These are phyloP conservation scores for Trichoderma hamatum DNA, from an alignment of 2,329 filamentous ascomycete species.

Conservation along the genomic window DNA sequence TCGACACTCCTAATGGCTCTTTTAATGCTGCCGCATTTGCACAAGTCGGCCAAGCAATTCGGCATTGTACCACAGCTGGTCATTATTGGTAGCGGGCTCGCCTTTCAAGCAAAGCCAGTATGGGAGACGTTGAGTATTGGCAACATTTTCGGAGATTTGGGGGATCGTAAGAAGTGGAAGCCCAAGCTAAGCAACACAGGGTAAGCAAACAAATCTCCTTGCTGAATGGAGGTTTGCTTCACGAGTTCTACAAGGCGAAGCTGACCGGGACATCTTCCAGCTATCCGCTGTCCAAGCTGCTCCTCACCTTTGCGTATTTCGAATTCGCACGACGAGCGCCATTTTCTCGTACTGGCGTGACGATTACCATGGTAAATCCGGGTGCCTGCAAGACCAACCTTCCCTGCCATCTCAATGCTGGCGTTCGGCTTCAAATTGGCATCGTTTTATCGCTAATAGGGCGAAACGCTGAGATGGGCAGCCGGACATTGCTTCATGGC, in stretches of 20 bases:
- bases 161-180: neutral
- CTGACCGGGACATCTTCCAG: neutral
- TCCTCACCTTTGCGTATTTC: constrained; percentile 34
- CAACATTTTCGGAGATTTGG: neutral
- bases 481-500: constrained; percentile 36
- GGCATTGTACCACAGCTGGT: constrained; percentile 43
- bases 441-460: constrained; percentile 13
- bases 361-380: constrained; percentile 38
- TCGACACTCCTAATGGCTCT: constrained; percentile 50
- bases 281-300: constrained; percentile 37
- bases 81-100: constrained; percentile 36
- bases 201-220: neutral
- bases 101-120: neutral
- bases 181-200: neutral
- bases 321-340: constrained; percentile 36
- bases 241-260: neutral
- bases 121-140: neutral
- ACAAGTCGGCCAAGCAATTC: constrained; percentile 40
- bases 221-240: neutral
- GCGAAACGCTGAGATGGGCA: constrained; percentile 35
- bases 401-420: neutral
- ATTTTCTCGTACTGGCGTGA: constrained; percentile 34
- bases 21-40: constrained; percentile 48
- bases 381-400: constrained; percentile 33
- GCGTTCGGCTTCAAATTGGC: neutral